These are phyloP conservation scores for Claviceps digitariae DNA, from an alignment of 2,329 filamentous ascomycete genomes.

Conservation along the genomic window DNA sequence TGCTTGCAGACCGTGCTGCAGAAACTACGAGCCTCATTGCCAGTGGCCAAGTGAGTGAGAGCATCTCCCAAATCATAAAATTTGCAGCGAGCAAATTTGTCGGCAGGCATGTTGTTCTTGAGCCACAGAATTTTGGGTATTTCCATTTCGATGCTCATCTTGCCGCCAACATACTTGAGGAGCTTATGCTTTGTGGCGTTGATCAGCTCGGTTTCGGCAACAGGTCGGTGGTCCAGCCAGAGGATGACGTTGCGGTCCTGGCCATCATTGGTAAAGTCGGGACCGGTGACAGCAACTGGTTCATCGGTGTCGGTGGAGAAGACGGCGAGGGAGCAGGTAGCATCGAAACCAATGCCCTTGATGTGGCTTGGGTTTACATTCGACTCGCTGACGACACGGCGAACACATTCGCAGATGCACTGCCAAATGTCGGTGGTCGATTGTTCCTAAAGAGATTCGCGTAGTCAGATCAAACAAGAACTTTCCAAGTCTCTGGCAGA, in stretches of 20 bases:
- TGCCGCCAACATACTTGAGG: constrained; percentile 88
- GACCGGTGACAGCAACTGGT: constrained; percentile 80
- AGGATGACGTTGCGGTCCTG: constrained; percentile 91
- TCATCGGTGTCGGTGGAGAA: constrained; percentile 83
- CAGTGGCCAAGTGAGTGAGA: constrained; percentile 86
- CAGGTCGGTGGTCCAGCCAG: constrained; percentile 91
- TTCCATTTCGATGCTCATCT: constrained; percentile 99
- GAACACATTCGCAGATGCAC: constrained; percentile 81
- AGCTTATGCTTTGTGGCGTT: constrained; percentile 88
- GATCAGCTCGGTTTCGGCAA: constrained; percentile 83
- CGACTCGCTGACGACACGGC: constrained; percentile 68
- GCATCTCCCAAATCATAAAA: constrained; percentile 94
- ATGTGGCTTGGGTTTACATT: constrained; percentile 63
- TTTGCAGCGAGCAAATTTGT: constrained; percentile 84
- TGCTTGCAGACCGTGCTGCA: constrained; percentile 97
- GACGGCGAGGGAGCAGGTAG: constrained; percentile 92
- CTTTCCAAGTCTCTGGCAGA: neutral
- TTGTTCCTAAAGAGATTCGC: constrained; percentile 54
- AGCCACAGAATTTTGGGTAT: constrained; percentile 97
- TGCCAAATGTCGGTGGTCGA: constrained; percentile 95
- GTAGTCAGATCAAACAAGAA: neutral
- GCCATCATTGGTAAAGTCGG: constrained; percentile 60
- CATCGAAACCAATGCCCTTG: constrained; percentile 90
- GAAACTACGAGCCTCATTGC: constrained; percentile 81
- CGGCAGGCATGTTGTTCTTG: constrained; percentile 93